Evolutionary conservation across 495 filamentous ascomycete species (phyloP).

Genomic region (Penicillium egyptiacum): DNA sequence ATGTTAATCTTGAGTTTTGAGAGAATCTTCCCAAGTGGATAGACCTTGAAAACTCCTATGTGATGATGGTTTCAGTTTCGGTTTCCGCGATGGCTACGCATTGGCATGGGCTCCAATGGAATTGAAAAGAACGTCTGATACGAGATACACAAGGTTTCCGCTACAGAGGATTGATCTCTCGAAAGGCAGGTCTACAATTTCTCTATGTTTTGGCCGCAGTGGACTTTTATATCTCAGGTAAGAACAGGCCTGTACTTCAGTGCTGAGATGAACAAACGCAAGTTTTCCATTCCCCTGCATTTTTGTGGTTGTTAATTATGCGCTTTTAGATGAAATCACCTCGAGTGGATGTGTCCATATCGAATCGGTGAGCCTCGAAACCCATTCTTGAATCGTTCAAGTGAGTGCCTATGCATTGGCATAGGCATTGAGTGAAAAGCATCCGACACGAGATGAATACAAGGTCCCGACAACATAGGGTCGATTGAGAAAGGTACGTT

Average conservation of each 20-base stretch:
- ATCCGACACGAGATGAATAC: background rate
- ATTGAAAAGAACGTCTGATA: background rate
- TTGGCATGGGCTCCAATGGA: background rate
- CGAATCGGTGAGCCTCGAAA: background rate
- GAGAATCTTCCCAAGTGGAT: background rate
- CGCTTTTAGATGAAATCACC: background rate
- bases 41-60: background rate
- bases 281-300: background rate
- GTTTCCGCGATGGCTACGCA: background rate
- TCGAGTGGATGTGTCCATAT: background rate
- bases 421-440: background rate
- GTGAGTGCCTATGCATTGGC: background rate
- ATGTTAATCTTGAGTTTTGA: background rate
- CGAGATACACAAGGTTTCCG: background rate
- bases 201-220: background rate
- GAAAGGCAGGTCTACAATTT: background rate
- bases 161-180: background rate
- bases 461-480: background rate
- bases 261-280: background rate
- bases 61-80: background rate
- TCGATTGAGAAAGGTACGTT: background rate
- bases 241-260: background rate
- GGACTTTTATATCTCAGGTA: background rate
- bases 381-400: background rate
- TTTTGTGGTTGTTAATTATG: background rate